Base-by-base conservation (phyloP, 1,284 basidiomycete genomes). In the Irpex sp. region DNA sequence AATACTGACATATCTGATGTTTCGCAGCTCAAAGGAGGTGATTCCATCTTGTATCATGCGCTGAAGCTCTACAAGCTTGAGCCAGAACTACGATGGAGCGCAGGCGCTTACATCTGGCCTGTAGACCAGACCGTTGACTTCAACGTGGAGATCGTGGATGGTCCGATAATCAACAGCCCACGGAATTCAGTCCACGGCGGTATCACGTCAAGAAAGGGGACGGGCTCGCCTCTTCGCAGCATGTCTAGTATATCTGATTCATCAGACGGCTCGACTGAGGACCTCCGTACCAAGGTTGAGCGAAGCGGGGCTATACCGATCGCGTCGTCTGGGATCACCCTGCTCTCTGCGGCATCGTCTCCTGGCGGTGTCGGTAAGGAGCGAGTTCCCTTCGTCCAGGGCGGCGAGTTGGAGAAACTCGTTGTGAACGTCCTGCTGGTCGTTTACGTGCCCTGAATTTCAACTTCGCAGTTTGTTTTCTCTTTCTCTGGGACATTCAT, bases 41-140 rank as follows among this genome's bases (percentile, higher is more conserved):
- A 93, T 68, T 85, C 88, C 4, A 72, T 90, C 43, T 74, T 93
- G 11, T 91, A 90, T 72, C 88, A 90, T 62, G 87, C 89, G 2
- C 76, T 93, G 69, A 90, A 89, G 73, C 73, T 88, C 31, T 92
- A 87, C 77, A 90, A 91, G 66, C 83, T 93, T 43, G 73, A 77
- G 1, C 88, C 89, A 0, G 88, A 89, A 66, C 80, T 93, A 0
- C 87, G 89, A 61, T 93, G 90, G 87, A 85, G 85, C 19, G 90
- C 91, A 31, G 90, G 90, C 4, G 89, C 89, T 11, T 91, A 88
- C 73, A 81, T 93, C 65, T 93, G 91, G 90, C 86, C 90, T 1
- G 80, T 85, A 37, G 87, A 90, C 68, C 83, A 83, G 61, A 81
- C 83, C 0, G 87, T 92, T 9, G 87, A 90, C 68, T 82, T 86